Evolutionary conservation across 2,329 filamentous ascomycete species (phyloP), one percentile per base, ranked within the genome.

Genomic region (Arthrobotrys musiformis): DNA sequence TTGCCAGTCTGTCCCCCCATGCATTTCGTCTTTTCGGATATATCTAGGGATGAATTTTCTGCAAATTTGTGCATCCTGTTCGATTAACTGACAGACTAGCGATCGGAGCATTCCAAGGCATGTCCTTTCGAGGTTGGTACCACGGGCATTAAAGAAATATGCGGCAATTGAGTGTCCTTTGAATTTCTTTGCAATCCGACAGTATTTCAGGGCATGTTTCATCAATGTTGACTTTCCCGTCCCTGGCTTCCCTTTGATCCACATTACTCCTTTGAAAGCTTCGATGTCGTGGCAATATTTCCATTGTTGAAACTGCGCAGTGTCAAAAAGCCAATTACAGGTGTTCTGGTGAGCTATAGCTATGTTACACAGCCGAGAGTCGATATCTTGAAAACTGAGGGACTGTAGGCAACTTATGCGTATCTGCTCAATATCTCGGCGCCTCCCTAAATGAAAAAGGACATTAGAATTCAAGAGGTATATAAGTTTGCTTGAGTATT

Each of bases 241-340:
- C 7, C 81, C 81, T 9, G 81, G 79, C 48, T 82, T 82, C 8
- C 81, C 81, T 52, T 81, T 81, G 15, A 82, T 79, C 81, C 80
- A 82, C 13, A 81, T 69, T 7, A 82, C 44, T 28, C 79, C 79
- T 22, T 79, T 66, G 60, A 80, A 66, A 13, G 60, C 33, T 44
- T 30, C 17, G 6, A 74, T 28, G 9, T 76, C 1, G 7, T 11
- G 5, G 8, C 54, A 58, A n/a, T 75, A 1, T 22, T 35, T 67
- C 81, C 80, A 82, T 15, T 78, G 3, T 15, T 26, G 11, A 67
- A 78, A 81, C 15, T 80, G 52, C 2, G 50, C 8, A 3, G 72
- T 78, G n/a, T 62, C 17, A 35, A 81, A 79, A 0, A 81, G 64
- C 80, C 80, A 81, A 9, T 78, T 58, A 54, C 78, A 81, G 1